These are phyloP conservation scores for Odontarrhena argentea DNA, from an alignment of 345 rosid species.

Conservation along the genomic window DNA sequence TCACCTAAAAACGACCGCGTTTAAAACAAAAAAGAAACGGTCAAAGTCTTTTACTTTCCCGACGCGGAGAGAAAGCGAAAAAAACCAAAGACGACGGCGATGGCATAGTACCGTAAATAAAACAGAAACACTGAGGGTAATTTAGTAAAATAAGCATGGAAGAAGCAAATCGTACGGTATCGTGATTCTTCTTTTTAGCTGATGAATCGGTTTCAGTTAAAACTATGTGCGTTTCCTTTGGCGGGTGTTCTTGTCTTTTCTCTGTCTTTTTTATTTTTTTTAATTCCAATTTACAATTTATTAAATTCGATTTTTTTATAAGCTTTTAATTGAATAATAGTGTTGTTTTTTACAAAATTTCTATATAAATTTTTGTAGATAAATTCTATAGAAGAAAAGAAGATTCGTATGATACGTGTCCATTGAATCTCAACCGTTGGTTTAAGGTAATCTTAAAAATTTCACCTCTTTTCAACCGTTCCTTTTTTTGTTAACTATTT, in stretches of 20 bases:
- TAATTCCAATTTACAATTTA: background rate
- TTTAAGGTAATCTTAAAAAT: slow-evolving; percentile 22
- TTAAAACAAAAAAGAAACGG: slow-evolving; percentile 26
- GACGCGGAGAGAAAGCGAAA: slow-evolving; percentile 35
- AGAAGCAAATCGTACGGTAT: slow-evolving; percentile 23
- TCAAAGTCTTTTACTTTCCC: slow-evolving; percentile 33
- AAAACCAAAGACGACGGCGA: slow-evolving; percentile 29
- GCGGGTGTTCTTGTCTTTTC: slow-evolving; percentile 34
- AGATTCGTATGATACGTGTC: slow-evolving; percentile 3
- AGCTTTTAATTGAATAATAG: too few relatives aligned
- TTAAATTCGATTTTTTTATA: background rate
- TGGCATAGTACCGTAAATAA: slow-evolving; percentile 34
- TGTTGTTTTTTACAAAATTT: too few relatives aligned
- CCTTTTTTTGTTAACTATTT: slow-evolving; percentile 14
- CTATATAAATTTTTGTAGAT: too few relatives aligned
- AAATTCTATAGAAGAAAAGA: background rate
- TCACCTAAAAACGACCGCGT: slow-evolving; percentile 9
- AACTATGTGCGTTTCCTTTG: slow-evolving; percentile 34
- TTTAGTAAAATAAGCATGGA: background rate
- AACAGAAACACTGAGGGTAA: background rate
- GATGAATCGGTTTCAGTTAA: slow-evolving; percentile 30
- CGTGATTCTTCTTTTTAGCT: background rate
- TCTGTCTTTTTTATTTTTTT: slow-evolving; percentile 35
- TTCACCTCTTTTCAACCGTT: slow-evolving; percentile 27
- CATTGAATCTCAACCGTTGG: slow-evolving; percentile 39